These are phyloP conservation scores for Phyllosticta capitalensis DNA, from an alignment of 2,329 filamentous ascomycete genomes.

Conservation along the genomic window DNA sequence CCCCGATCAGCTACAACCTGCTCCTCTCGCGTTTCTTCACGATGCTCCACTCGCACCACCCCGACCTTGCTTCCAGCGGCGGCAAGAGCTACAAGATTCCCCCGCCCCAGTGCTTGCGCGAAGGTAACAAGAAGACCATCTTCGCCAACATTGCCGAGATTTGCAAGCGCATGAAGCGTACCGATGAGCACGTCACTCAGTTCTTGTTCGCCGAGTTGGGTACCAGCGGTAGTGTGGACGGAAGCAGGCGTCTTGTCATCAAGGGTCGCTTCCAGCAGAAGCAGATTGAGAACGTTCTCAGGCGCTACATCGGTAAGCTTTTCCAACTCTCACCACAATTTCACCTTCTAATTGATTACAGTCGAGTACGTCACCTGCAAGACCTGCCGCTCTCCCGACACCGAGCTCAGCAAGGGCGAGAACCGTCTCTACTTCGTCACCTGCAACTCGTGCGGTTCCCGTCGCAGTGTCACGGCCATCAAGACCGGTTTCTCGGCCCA, in stretches of 20 bases:
- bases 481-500: conserved; percentile 99
- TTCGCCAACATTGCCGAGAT: conserved; percentile 99
- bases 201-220: conserved; percentile 98
- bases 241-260: conserved; percentile 86
- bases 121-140: conserved; percentile 99
- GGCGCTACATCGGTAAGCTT: conserved; percentile 81
- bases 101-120: conserved; percentile 93
- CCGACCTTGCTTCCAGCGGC: conserved; percentile 81
- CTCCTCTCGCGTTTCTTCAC: conserved; percentile 90
- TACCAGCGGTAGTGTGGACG: conserved; percentile 92
- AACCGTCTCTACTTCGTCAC: conserved; percentile 99
- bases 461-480: conserved; percentile 91
- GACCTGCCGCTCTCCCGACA: conserved; percentile 90
- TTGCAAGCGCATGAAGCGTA: conserved; percentile 98
- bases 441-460: conserved; percentile 60
- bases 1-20: conserved; percentile 71
- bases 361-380: conserved; percentile 99
- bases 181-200: conserved; percentile 92
- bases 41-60: conserved; percentile 90
- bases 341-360: conserved; percentile 25
- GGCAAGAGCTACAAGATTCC: conserved; percentile 98
- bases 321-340: neutral
- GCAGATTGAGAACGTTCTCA: conserved; percentile 93
- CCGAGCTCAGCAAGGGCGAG: conserved; percentile 95
- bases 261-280: conserved; percentile 99